Conservation (phyloP, 352 stramenopile genomes). For the Pythium rhizo-oryzae region DNA sequence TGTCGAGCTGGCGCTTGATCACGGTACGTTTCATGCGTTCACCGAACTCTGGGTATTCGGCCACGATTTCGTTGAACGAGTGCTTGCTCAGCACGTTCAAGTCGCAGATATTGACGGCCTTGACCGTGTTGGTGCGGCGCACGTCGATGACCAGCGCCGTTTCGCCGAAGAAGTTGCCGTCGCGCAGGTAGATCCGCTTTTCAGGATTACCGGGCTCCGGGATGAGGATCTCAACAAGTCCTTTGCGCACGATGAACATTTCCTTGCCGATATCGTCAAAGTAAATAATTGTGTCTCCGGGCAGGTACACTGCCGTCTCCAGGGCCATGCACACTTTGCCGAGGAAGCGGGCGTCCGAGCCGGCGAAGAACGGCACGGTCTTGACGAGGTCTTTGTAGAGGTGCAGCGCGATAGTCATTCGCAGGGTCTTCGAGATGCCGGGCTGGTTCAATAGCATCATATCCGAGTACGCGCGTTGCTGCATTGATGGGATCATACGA, state of each 20-base stretch:
- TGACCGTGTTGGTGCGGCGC: constrained; percentile 74
- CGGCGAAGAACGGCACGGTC: constrained; percentile 80
- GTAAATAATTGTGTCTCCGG: constrained; percentile 82
- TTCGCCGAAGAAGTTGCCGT: constrained; percentile 81
- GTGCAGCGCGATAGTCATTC: constrained; percentile 77
- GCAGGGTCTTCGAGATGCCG: constrained; percentile 76
- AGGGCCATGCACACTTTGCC: constrained; percentile 80
- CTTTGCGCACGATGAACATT: constrained; percentile 89
- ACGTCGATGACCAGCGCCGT: constrained; percentile 82
- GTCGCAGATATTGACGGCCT: constrained; percentile 78
- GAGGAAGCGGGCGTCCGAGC: constrained; percentile 69
- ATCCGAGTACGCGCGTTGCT: constrained; percentile 86
- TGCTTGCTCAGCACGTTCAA: constrained; percentile 79
- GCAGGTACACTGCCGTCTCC: constrained; percentile 78
- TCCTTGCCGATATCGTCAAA: constrained; percentile 82
- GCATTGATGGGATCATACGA: not conserved
- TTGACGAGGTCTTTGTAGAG: constrained; percentile 83
- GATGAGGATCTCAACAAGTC: constrained; percentile 77
- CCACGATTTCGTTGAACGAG: constrained; percentile 81
- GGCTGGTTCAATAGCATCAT: constrained; percentile 84
- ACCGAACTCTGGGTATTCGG: constrained; percentile 79
- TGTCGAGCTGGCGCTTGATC: constrained; percentile 81
- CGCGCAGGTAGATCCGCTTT: constrained; percentile 71
- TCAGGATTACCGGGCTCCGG: constrained; percentile 47
- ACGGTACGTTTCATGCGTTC: constrained; percentile 83